Evolutionary conservation across 2,329 filamentous ascomycete species (phyloP).

Genomic region (Moelleriella libera): DNA sequence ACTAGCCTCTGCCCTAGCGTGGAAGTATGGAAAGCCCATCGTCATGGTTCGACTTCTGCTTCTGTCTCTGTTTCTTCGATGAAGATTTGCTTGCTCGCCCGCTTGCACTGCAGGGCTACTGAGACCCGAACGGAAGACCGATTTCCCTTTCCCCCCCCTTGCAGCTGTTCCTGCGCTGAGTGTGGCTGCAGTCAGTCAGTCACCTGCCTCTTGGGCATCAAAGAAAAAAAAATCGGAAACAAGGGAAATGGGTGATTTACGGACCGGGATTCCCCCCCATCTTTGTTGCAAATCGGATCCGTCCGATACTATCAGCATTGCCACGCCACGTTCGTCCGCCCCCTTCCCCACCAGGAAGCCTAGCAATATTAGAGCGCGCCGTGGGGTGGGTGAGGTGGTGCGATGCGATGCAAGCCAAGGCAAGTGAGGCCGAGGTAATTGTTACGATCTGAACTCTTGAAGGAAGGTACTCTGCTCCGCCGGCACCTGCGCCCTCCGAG

Average conservation of each 20-base stretch:
- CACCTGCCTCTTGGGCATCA: no score
- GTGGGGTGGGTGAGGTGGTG: neutral
- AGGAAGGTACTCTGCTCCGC: neutral
- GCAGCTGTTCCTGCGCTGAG: neutral
- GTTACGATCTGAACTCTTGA: neutral
- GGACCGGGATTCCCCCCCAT: neutral
- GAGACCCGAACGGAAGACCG: neutral
- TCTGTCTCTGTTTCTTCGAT: neutral
- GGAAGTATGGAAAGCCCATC: no score
- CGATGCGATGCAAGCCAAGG: neutral
- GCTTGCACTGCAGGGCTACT: neutral
- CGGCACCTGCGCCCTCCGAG: neutral
- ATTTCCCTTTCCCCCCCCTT: neutral
- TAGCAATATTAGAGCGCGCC: no score
- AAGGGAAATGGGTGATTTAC: neutral
- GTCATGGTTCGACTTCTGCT: no score
- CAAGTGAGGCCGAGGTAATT: neutral
- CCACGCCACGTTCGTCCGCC: no score
- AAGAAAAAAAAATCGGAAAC: no score
- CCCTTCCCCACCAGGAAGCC: no score
- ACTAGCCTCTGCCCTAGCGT: neutral
- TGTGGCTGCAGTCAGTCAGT: neutral
- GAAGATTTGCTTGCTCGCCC: neutral
- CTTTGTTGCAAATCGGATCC: neutral
- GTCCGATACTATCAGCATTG: neutral